These are phyloP conservation scores for Neurospora sp. DNA, from an alignment of 495 filamentous ascomycete genomes.

Conservation along the genomic window DNA sequence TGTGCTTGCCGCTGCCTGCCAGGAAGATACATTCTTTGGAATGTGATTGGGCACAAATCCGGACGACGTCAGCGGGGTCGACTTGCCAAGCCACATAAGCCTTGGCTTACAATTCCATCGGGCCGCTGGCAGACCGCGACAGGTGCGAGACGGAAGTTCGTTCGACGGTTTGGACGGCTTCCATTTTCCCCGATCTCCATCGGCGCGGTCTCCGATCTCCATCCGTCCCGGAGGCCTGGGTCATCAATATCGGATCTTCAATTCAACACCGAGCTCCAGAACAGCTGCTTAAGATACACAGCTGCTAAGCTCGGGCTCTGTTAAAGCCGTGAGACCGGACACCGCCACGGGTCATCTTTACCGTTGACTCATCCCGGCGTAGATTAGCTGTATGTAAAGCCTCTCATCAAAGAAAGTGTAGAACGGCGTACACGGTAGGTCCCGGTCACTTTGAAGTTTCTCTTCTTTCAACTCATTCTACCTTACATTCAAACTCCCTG, in stretches of 20 bases:
- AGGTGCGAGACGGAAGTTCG: neutral
- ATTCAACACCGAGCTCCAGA: neutral
- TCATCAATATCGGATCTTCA: neutral
- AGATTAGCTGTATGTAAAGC: neutral
- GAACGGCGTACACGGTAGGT: constrained; percentile 1
- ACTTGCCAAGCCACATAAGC: neutral
- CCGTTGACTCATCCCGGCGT: constrained; percentile 3
- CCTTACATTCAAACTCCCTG: no score
- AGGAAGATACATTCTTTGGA: neutral
- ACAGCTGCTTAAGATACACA: neutral
- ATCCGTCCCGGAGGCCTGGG: neutral
- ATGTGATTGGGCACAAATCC: constrained; percentile 3
- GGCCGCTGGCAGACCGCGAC: neutral
- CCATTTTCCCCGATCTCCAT: neutral
- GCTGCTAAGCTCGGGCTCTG: neutral
- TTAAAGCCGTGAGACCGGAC: neutral
- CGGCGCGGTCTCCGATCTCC: neutral
- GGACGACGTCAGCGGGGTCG: constrained; percentile 12
- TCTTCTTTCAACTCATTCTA: neutral
- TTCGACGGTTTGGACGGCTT: neutral
- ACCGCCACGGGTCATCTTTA: neutral
- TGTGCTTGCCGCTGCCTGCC: constrained; percentile 9
- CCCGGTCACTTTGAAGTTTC: constrained; percentile 1
- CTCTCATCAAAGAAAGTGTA: neutral
- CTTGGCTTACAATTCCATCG: neutral